Percentiles rank a stretch among this genome's conserved stretches.
These are phyloP conservation scores for Aspergillus sojae DNA, from an alignment of 2,329 filamentous ascomycete species.

Conservation along the genomic window DNA sequence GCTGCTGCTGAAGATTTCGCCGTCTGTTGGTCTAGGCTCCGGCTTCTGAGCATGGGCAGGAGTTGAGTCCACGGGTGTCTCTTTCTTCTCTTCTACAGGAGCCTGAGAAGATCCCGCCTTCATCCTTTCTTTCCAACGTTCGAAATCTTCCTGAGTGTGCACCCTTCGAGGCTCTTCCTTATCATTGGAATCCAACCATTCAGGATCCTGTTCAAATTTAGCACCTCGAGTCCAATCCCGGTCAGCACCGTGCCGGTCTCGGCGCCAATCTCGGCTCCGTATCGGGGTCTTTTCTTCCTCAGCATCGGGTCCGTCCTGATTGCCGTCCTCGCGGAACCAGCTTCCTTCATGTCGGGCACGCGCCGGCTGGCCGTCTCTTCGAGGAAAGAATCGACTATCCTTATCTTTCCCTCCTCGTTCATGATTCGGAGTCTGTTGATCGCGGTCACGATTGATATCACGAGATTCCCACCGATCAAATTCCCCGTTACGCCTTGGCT, in stretches of 20 bases:
- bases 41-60: slow-evolving; percentile 34
- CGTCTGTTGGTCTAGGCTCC: slow-evolving; percentile 45
- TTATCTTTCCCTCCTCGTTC: slow-evolving; percentile 57
- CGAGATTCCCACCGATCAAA: slow-evolving; percentile 46
- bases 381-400: slow-evolving; percentile 54
- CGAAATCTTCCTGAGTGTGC: slow-evolving; percentile 87
- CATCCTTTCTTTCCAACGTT: slow-evolving; percentile 93
- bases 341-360: slow-evolving; percentile 69
- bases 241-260: slow-evolving; percentile 49
- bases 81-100: slow-evolving; percentile 49
- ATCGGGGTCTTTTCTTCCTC: slow-evolving; percentile 47
- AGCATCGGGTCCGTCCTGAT: slow-evolving; percentile 38
- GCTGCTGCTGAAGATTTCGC: slow-evolving; percentile 56
- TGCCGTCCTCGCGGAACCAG: slow-evolving; percentile 69
- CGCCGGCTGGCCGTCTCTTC: slow-evolving; percentile 63
- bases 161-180: slow-evolving; percentile 68
- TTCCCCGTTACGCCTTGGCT: slow-evolving; percentile 46
- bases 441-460: slow-evolving; percentile 55
- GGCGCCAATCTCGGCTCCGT: slow-evolving; percentile 69
- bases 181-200: slow-evolving; percentile 80
- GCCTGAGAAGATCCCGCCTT: slow-evolving; percentile 61
- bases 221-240: slow-evolving; percentile 57
- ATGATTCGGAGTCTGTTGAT: slow-evolving; percentile 56
- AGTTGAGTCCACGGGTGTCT: slow-evolving; percentile 30
- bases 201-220: slow-evolving; percentile 76